Percentiles rank a stretch among this genome's conserved stretches.
phyloP scores from a whole-genome alignment of 345 rosid species.

The Syzygium jambos region DNA sequence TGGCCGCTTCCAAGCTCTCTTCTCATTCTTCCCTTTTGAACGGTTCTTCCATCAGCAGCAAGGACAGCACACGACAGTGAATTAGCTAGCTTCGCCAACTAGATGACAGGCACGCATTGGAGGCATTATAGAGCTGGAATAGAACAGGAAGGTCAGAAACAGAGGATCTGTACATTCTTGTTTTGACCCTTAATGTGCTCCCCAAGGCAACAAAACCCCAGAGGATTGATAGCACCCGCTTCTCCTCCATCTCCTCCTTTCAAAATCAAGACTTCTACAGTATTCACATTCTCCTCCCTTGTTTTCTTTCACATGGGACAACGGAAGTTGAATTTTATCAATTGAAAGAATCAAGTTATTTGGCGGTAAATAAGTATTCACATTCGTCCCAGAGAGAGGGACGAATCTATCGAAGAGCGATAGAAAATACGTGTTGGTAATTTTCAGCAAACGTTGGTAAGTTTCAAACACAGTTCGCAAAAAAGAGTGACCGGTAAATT shows the following conservation, averaged over 20 bases:
- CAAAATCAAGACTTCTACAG: background rate
- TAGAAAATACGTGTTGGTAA: background rate
- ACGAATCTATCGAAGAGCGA: background rate
- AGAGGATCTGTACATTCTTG: background rate
- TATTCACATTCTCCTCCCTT: background rate
- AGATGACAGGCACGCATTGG: background rate
- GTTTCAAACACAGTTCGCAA: background rate
- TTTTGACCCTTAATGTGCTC: background rate
- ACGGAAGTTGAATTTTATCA: background rate
- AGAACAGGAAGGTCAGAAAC: background rate
- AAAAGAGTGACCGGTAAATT: too few relatives aligned
- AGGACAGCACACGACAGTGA: background rate
- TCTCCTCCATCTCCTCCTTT: background rate
- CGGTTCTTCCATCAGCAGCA: background rate
- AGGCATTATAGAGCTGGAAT: background rate
- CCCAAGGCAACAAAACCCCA: background rate
- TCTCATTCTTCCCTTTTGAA: background rate
- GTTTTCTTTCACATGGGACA: background rate
- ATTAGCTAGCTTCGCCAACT: background rate
- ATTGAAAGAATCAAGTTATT: background rate
- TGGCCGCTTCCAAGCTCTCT: background rate
- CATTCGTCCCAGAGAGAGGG: too few relatives aligned
- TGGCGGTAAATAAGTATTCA: too few relatives aligned
- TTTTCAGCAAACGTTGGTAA: background rate
- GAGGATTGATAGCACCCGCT: background rate